Conservation (phyloP, 2,329 filamentous ascomycete genomes). For the Cladosporium phlei region DNA sequence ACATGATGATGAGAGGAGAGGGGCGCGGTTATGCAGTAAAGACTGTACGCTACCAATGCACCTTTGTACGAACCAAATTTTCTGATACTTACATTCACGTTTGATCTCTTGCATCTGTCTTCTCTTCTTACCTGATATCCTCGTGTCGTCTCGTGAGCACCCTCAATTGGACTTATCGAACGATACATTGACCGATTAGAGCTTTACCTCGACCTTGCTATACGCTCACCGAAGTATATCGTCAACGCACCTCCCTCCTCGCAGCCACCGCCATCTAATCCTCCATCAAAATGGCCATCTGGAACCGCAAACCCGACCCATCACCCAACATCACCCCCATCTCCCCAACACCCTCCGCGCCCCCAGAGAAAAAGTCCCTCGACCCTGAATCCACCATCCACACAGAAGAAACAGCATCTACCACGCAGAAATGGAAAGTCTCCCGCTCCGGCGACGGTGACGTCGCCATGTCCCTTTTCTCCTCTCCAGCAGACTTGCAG, state of each 20-base stretch:
- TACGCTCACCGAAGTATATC: no score
- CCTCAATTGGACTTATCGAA: no score
- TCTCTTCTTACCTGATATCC: no score
- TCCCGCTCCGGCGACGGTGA: conserved; percentile 35
- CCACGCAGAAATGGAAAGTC: conserved; percentile 24
- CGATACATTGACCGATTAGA: no score
- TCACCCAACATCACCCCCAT: conserved; percentile 14
- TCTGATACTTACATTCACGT: no score
- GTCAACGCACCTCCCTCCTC: no score
- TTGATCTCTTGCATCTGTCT: no score
- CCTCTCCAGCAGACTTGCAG: conserved; percentile 33
- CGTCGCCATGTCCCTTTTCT: conserved; percentile 49
- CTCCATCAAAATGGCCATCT: conserved; percentile 4
- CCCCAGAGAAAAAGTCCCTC: conserved; percentile 6
- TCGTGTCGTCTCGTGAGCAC: no score
- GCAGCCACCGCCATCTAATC: background rate
- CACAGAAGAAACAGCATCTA: conserved; percentile 12
- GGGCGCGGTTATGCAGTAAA: conserved; percentile 4
- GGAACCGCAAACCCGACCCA: conserved; percentile 4
- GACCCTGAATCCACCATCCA: conserved; percentile 15
- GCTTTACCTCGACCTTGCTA: no score
- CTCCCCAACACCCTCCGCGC: conserved; percentile 15
- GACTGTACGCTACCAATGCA: background rate
- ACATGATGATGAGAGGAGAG: conserved; percentile 1
- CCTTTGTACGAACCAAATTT: conserved; percentile 1